These are phyloP conservation scores for Teunomyces cretensis DNA, from an alignment of 805 yeast species.

Conservation along the genomic window DNA sequence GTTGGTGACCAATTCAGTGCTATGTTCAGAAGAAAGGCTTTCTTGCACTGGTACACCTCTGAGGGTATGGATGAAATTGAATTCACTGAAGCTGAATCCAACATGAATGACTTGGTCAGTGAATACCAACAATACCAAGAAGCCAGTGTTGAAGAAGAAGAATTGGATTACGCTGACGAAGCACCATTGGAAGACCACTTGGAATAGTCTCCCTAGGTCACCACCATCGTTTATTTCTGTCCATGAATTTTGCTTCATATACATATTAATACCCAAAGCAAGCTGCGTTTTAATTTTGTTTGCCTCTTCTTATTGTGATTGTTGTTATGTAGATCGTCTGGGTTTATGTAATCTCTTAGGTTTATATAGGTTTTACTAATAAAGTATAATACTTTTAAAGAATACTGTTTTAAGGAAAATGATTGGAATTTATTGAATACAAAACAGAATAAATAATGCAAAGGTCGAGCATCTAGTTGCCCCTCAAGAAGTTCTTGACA, in stretches of 20 bases:
- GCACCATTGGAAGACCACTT: slow-evolving; percentile 56
- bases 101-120: slow-evolving; percentile 82
- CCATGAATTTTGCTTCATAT: slow-evolving; percentile 11
- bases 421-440: slow-evolving; percentile 1
- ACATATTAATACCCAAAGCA: slow-evolving; percentile 8
- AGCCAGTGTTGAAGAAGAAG: slow-evolving; percentile 74
- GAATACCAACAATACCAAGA: slow-evolving; percentile 93
- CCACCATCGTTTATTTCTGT: slow-evolving; percentile 8
- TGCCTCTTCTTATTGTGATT: slow-evolving; percentile 2
- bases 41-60: slow-evolving; percentile 92
- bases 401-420: not conserved
- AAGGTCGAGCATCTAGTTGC: slow-evolving; percentile 33
- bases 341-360: slow-evolving; percentile 1
- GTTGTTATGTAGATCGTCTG: slow-evolving; percentile 3
- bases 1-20: slow-evolving; percentile 87
- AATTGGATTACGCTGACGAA: slow-evolving; percentile 67
- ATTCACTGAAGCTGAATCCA: slow-evolving; percentile 90
- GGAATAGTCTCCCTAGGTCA: slow-evolving; percentile 26
- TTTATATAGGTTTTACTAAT: slow-evolving; percentile 5
- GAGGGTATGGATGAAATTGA: slow-evolving; percentile 97
- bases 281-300: slow-evolving; percentile 4
- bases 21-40: slow-evolving; percentile 92
- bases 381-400: not conserved
- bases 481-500: slow-evolving; percentile 72
- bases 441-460: slow-evolving; percentile 4